Base-by-base conservation (phyloP, 176 grass and related monocot species). In the Lolium perenne region DNA sequence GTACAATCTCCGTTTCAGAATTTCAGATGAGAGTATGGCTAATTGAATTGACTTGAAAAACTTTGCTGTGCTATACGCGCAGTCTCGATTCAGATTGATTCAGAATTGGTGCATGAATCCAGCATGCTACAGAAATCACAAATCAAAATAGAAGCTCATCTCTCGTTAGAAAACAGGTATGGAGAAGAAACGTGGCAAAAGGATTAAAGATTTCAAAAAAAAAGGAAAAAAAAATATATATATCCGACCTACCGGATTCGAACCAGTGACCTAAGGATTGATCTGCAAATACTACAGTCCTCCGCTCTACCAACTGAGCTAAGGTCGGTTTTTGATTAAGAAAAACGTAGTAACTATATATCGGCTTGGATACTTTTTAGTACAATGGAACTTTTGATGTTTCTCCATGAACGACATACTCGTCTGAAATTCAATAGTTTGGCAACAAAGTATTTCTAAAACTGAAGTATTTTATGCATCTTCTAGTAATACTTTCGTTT, bases 241-340 rank as follows among this genome's bases (percentile, higher is more conserved):
- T 14, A 1, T 73, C 70, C 70, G 70, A 73, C 70, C 70, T 73
- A 48, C 70, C 70, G 70, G 70, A 73, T 73, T 73, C 70, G 91
- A 98, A 98, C 91, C 89, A 95, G 91, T 86, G 87, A 98, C 95
- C 93, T 97, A 95, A 97, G 91, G 93, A 95, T 97, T 49, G 10
- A 67, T 13, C 77, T 91, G 87, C 84, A 12, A 51, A 0, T 0
- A 92, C 91, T 98, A 94, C 91, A 95, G 92, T 98, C 90, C 93
- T 94, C 91, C 92, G 90, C 96, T 91, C 91, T 94, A 95, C 96
- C 92, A 98, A 95, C 90, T 95, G 96, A 95, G 93, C 90, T 91
- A 95, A 95, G 90, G 90, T 94, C 90, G 88, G 95, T 7, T 17
- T 16, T 0, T 38, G 54, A 20, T 55, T 7, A 20, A n/a, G n/a